phyloP scores from a whole-genome alignment of 129 eudicot species.

The Flaveria ramosissima region DNA sequence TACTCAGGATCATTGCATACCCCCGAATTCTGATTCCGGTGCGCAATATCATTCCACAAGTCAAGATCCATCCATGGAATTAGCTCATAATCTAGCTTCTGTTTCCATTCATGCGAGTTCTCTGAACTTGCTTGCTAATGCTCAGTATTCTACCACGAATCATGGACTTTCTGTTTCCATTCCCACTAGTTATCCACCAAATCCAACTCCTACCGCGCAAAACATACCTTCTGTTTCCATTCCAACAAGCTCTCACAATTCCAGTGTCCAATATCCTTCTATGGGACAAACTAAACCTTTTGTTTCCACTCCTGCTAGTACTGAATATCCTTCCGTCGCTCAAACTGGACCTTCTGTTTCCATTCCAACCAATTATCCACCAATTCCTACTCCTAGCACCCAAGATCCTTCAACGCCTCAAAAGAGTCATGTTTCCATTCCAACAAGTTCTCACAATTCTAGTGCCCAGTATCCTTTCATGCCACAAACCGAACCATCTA shows the following conservation, averaged over 20 bases:
- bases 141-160: not conserved
- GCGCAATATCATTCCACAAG: not conserved
- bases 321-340: not conserved
- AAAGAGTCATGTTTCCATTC: constrained; percentile 7
- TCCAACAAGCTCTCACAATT: constrained; percentile 15
- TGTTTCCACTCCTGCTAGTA: constrained; percentile 10
- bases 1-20: constrained; percentile 4
- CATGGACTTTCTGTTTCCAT: constrained; percentile 24
- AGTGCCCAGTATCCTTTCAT: constrained; percentile 13
- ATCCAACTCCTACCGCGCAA: constrained; percentile 7
- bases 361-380: constrained; percentile 16
- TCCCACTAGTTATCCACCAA: not conserved
- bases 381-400: not conserved
- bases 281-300: constrained; percentile 16
- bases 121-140: too few species aligned
- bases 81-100: constrained; percentile 6
- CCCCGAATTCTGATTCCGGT: not conserved
- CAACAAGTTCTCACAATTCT: constrained; percentile 10
- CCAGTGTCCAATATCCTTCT: constrained; percentile 13
- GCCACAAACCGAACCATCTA: constrained; percentile 23
- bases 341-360: constrained; percentile 7
- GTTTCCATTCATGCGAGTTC: not conserved
- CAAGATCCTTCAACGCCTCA: constrained; percentile 18
- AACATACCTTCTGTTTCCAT: constrained; percentile 13
- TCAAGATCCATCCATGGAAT: constrained; percentile 10